Percentiles rank a stretch among this genome's conserved stretches.
phyloP scores from a whole-genome alignment of 2,329 filamentous ascomycete genomes.

The Colletotrichum sp. region DNA sequence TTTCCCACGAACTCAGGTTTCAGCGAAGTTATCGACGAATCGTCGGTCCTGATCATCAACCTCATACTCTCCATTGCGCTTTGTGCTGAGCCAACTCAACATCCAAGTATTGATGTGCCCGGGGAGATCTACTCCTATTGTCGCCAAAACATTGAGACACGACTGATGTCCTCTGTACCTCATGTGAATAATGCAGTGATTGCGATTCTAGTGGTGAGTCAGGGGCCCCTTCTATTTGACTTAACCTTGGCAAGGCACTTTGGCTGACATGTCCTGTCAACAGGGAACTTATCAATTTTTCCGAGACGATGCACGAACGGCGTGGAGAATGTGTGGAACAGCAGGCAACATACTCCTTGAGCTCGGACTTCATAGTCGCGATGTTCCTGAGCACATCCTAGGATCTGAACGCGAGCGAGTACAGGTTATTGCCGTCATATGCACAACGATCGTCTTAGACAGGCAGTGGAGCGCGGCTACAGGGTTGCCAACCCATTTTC shows the following conservation, averaged over 20 bases:
- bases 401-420: background rate
- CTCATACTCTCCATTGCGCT: background rate
- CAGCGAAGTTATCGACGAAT: background rate
- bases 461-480: slow-evolving; percentile 24
- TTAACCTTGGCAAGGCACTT: background rate
- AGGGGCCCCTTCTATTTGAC: background rate
- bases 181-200: background rate
- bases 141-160: background rate
- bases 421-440: background rate
- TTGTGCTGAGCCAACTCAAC: background rate
- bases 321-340: slow-evolving; percentile 31
- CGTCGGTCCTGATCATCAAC: background rate
- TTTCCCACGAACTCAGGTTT: background rate
- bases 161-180: background rate
- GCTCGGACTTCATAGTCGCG: slow-evolving; percentile 29
- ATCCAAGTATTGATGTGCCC: background rate
- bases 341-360: slow-evolving; percentile 30
- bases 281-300: slow-evolving; percentile 28
- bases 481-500: slow-evolving; percentile 21
- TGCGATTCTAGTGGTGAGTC: background rate
- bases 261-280: background rate
- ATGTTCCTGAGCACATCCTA: slow-evolving; percentile 25
- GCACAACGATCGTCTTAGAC: slow-evolving; percentile 18
- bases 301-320: slow-evolving; percentile 24
- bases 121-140: background rate